These are phyloP conservation scores for Cladophialophora bantiana DNA, from an alignment of 2,329 filamentous ascomycete genomes.

Conservation along the genomic window DNA sequence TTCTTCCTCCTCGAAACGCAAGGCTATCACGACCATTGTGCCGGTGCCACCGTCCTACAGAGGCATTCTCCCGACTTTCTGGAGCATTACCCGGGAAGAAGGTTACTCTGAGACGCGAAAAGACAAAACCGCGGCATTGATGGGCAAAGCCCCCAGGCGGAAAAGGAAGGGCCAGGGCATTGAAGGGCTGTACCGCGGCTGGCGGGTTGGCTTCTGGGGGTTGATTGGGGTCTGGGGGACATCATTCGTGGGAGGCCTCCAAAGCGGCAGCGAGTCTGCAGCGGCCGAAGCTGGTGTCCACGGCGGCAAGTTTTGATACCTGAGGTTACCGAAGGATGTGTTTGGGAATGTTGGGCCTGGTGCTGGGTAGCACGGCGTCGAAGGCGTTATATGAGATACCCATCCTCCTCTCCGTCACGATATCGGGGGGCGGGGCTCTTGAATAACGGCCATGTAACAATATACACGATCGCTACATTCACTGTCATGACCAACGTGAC, in stretches of 20 bases:
- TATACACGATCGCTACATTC: too few relatives aligned
- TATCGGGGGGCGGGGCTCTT: neutral
- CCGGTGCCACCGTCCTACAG: conserved; percentile 76
- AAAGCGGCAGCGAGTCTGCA: conserved; percentile 34
- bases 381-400: conserved; percentile 28
- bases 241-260: conserved; percentile 49
- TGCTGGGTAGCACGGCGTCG: conserved; percentile 25
- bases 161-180: conserved; percentile 62
- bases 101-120: conserved; percentile 63
- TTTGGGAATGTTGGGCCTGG: neutral
- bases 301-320: conserved; percentile 39
- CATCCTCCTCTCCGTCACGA: conserved; percentile 29
- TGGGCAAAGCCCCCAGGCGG: conserved; percentile 51
- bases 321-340: neutral
- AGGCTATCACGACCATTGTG: conserved; percentile 74
- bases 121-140: conserved; percentile 46
- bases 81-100: conserved; percentile 83
- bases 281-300: conserved; percentile 31
- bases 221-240: conserved; percentile 63
- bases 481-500: too few relatives aligned
- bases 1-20: conserved; percentile 50
- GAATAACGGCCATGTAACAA: neutral
- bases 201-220: conserved; percentile 64
- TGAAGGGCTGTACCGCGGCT: conserved; percentile 64
- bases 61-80: conserved; percentile 91